phyloP scores from a whole-genome alignment of 1,284 basidiomycete species.

The Mycena sp. region DNA sequence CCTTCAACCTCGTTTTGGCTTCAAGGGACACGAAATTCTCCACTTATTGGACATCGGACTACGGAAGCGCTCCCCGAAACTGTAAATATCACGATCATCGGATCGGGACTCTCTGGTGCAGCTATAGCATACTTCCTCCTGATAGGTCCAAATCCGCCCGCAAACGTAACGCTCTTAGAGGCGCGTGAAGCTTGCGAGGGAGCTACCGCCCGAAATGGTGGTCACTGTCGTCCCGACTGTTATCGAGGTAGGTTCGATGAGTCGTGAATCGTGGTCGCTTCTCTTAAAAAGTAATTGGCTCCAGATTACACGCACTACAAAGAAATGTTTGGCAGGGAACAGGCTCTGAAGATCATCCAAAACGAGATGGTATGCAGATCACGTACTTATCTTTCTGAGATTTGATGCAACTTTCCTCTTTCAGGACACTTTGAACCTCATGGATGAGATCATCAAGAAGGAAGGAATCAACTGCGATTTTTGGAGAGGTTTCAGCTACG shows the following conservation, averaged over 20 bases:
- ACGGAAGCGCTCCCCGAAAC: conserved; percentile 32
- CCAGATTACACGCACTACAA: conserved; percentile 40
- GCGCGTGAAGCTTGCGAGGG: conserved; percentile 34
- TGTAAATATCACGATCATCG: conserved; percentile 38
- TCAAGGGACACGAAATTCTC: conserved; percentile 32
- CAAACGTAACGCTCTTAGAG: conserved; percentile 31
- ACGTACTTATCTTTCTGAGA: too few species aligned
- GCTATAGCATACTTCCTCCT: conserved; percentile 36
- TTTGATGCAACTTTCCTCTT: too few species aligned
- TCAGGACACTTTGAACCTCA: conserved; percentile 38
- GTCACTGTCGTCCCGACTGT: conserved; percentile 41
- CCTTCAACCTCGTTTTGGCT: conserved; percentile 40
- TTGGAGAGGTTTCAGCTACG: conserved; percentile 37
- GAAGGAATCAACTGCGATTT: conserved; percentile 44
- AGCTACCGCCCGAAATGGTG: conserved; percentile 37
- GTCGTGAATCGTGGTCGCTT: neutral
- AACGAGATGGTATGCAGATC: conserved; percentile 39
- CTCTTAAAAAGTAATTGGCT: neutral
- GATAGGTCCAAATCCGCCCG: conserved; percentile 31
- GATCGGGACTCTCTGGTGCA: conserved; percentile 39
- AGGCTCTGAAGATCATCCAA: conserved; percentile 41
- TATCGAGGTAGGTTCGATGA: conserved; percentile 33
- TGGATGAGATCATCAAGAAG: conserved; percentile 34
- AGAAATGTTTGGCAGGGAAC: conserved; percentile 36
- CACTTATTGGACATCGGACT: conserved; percentile 37